Evolutionary conservation across 2,329 filamentous ascomycete species (phyloP).

Genomic region (Aspergillus sp.): DNA sequence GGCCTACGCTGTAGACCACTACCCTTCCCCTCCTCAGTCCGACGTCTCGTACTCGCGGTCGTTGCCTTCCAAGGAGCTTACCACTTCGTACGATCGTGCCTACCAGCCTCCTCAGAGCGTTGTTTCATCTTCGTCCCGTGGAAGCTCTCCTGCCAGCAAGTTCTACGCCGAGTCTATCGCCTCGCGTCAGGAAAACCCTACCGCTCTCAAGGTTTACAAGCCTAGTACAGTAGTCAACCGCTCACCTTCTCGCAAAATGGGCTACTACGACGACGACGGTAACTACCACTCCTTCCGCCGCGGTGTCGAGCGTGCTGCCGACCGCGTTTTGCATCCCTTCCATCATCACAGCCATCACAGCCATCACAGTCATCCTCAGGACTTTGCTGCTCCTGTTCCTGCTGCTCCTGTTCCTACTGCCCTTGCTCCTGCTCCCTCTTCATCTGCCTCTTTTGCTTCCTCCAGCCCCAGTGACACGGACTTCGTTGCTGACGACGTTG

Average conservation of each 20-base stretch:
- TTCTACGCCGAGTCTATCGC: too few relatives aligned
- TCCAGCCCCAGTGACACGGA: slow-evolving; percentile 26
- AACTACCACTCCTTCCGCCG: slow-evolving; percentile 68
- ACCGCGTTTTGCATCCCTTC: slow-evolving; percentile 57
- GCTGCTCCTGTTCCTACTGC: too few relatives aligned
- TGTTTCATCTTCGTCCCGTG: neutral
- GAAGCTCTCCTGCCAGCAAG: too few relatives aligned
- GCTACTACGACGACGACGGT: slow-evolving; percentile 73
- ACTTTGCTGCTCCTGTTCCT: too few relatives aligned
- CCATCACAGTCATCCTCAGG: neutral
- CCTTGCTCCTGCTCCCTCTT: too few relatives aligned
- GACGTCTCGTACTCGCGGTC: slow-evolving; percentile 11
- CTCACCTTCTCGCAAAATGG: slow-evolving; percentile 56
- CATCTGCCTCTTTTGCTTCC: too few relatives aligned
- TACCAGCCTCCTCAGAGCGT: slow-evolving; percentile 13
- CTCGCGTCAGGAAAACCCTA: slow-evolving; percentile 13
- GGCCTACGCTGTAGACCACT: slow-evolving; percentile 15
- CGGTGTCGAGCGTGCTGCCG: slow-evolving; percentile 58
- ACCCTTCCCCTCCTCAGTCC: slow-evolving; percentile 14
- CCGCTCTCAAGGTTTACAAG: slow-evolving; percentile 39
- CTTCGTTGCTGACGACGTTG: slow-evolving; percentile 35
- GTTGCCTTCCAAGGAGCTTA: slow-evolving; percentile 13
- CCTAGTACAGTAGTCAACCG: slow-evolving; percentile 44
- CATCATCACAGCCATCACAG: slow-evolving; percentile 34
- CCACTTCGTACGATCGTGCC: slow-evolving; percentile 15